Base-by-base conservation (phyloP, 2,329 filamentous ascomycete species). In the Talaromyces verruculosus region DNA sequence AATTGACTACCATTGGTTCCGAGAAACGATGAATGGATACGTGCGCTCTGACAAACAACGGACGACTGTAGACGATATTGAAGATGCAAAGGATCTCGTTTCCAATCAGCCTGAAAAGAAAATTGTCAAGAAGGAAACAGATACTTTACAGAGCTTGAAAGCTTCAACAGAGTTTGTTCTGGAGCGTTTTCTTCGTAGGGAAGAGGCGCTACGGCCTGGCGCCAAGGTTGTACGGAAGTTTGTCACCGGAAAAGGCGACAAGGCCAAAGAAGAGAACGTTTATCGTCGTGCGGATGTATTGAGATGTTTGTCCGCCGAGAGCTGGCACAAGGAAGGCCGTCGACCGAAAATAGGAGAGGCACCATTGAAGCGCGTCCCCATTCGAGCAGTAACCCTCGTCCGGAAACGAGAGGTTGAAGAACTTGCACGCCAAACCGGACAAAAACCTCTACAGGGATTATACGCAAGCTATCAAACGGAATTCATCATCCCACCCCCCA, bases 261-360 rank as follows among this genome's bases (percentile, higher is more conserved):
- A 89, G 57, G 80, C 85, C 2, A 90, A 89, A 53, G 87, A 91
- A 66, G 92, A 97, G 75, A 88, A 91, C 0, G 92, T 98, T 0
- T 98, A 88, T 74, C 84, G 84, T 0, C 88, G 94, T 39, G 85
- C 86, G 63, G 93, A 98, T 70, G 88, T 98, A 0, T 87, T 93
- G 2, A 84, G 86, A 45, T 96, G 96, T 76, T 93, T 97, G 77
- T 96, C 92, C 33, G 90, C 91, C 1, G 95, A 99, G 76, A 97
- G 92, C 1, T 99, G 95, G 95, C 95, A 98, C 76, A 97, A 97
- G 76, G 94, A 97, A 81, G 95, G 95, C 0, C 87, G 94, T 11
- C 89, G 88, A 30, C 88, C 95, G 2, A 84, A 86, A 30, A 74
- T 83, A 0, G 92, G 91, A 2, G 88, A 90, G 69, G 80, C 87